These are phyloP conservation scores for Sporothrix brasiliensis DNA, from an alignment of 2,329 filamentous ascomycete genomes.

Conservation along the genomic window DNA sequence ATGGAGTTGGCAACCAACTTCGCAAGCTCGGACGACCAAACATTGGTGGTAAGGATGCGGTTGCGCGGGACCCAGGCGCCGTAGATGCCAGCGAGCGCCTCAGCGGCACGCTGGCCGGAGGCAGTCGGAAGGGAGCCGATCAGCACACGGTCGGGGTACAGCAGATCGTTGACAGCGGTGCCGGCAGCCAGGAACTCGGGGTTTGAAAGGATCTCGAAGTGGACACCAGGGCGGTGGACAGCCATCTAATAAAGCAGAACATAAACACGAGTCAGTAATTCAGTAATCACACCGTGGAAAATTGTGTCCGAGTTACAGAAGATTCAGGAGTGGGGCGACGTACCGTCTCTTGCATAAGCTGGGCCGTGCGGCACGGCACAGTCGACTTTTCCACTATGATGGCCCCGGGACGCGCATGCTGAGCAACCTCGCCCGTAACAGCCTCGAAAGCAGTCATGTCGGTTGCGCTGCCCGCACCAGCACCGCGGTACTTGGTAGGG, in stretches of 20 bases:
- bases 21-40: constrained; percentile 76
- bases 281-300: not conserved
- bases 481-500: constrained; percentile 71
- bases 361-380: constrained; percentile 73
- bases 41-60: constrained; percentile 71
- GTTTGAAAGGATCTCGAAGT: constrained; percentile 78
- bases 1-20: constrained; percentile 81
- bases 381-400: constrained; percentile 84
- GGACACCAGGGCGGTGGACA: constrained; percentile 62
- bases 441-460: constrained; percentile 74
- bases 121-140: constrained; percentile 69
- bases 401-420: constrained; percentile 65
- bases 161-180: constrained; percentile 71
- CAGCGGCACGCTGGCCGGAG: constrained; percentile 63
- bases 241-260: constrained; percentile 48
- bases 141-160: constrained; percentile 71
- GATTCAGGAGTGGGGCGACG: constrained; percentile 36
- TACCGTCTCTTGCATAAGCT: constrained; percentile 70
- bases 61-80: constrained; percentile 68
- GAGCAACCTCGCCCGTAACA: constrained; percentile 67
- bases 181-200: constrained; percentile 81
- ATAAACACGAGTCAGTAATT: constrained; percentile 8
- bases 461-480: constrained; percentile 70
- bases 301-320: not conserved
- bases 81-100: constrained; percentile 67